Evolutionary conservation across 495 filamentous ascomycete genomes (phyloP), one percentile per base, ranked within the genome.

Genomic region (Penicillium steckii): DNA sequence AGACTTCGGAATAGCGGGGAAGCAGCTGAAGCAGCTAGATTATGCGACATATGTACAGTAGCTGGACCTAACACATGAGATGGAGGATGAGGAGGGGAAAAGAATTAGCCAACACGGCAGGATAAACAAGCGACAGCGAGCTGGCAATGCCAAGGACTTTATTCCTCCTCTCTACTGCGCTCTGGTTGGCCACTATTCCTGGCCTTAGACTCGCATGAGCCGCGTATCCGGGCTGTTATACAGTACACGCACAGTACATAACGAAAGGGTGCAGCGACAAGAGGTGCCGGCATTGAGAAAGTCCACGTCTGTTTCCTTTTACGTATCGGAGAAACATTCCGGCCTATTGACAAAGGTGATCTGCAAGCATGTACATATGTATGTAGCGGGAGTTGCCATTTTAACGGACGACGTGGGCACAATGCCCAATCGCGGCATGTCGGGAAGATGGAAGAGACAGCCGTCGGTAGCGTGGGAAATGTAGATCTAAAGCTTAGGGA

Each of bases 401-500:
- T 29, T 12, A 29, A 5, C 6, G 27, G 12, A 12, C 5, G 27
- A 6, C 27, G 27, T 29, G 27, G 27, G 6, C 5, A 29, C 12
- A 8, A 41, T 41, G 38, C 21, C 38, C 38, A 41, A 41, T 41
- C 8, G 38, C 13, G 38, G 38, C 17, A 41, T 8, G 2, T 19
- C 12, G 17, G 21, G 38, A 24, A 41, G 18, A 23, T 37, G 38
- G 38, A 41, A 24, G 23, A 22, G 8, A 12, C 38, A 41, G 19
- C 38, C 38, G 38, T 23, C 8, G 10, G 37, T 19, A 40, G 17
- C 37, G 37, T 40, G 37, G 38, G 2, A 3, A 35, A 23, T 41
- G 35, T 17, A 29, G 46, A 48, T 40, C 33, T 19, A 35, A 48
- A 50, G 37, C 47, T 50, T 42, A 50, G 47, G 4, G 47, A 12